phyloP scores from a whole-genome alignment of 352 stramenopile species.

The Phytophthora niederhauseri region DNA sequence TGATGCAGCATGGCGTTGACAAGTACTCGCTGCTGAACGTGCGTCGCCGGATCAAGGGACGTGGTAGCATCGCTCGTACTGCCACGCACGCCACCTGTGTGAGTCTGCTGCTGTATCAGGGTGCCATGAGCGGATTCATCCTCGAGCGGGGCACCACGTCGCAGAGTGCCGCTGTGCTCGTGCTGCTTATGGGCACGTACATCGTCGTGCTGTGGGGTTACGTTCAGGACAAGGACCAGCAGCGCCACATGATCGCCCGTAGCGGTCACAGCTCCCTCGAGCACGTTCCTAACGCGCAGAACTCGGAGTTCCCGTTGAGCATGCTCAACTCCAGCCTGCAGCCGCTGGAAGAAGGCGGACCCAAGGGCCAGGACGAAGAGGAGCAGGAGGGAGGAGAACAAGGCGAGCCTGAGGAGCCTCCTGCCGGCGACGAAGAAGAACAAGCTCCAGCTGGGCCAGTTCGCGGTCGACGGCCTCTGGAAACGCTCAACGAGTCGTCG shows the following conservation, averaged over 20 bases:
- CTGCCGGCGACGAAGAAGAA: constrained; percentile 43
- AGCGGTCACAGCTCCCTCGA: constrained; percentile 50
- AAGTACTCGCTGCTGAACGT: constrained; percentile 87
- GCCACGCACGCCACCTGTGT: constrained; percentile 82
- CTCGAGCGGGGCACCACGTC: constrained; percentile 77
- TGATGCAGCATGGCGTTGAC: constrained; percentile 84
- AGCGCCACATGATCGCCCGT: constrained; percentile 51
- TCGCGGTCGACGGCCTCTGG: constrained; percentile 12
- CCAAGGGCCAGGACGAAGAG: constrained; percentile 7
- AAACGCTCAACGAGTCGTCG: constrained; percentile 42
- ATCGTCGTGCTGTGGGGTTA: constrained; percentile 84
- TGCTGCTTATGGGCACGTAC: constrained; percentile 85
- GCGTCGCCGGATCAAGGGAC: constrained; percentile 83
- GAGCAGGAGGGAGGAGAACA: constrained; percentile 7
- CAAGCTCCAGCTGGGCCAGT: constrained; percentile 21
- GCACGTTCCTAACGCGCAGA: constrained; percentile 26
- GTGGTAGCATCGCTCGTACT: constrained; percentile 81
- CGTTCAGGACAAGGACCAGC: constrained; percentile 85
- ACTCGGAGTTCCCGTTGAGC: constrained; percentile 28
- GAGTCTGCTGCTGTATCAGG: constrained; percentile 81
- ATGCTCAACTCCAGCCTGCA: constrained; percentile 30
- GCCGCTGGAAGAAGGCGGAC: constrained; percentile 23
- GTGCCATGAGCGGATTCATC: constrained; percentile 86
- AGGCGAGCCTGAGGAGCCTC: constrained; percentile 33
- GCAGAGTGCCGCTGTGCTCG: constrained; percentile 71